Evolutionary conservation across 2,329 filamentous ascomycete genomes (phyloP), one percentile per base, ranked within the genome.

Genomic region (Alternaria triticina): DNA sequence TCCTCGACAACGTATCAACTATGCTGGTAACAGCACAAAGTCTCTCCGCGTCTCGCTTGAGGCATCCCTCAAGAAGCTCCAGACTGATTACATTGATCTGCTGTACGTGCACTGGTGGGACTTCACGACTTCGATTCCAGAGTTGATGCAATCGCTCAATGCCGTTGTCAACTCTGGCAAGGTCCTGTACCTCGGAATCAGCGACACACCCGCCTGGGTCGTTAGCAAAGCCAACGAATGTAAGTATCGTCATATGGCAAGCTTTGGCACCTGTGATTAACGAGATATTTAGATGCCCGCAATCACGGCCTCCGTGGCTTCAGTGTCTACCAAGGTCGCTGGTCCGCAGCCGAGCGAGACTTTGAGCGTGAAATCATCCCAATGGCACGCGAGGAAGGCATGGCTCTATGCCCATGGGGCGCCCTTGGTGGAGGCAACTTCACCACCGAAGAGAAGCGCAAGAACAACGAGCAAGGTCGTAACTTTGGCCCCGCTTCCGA

Each of bases 281-380:
- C n/a, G n/a, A 15, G 15, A 11, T 5, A 25, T 7, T 13, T 43
- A 79, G 81, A 93, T 73, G 92, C 91, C 7, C 86, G 89, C 45
- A 85, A 87, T 66, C 87, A 93, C 66, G 90, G 89, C n/a, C 83
- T 93, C 27, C 87, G 88, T 2, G 89, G 86, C 43, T 94, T 94
- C 80, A 86, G 83, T 36, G 86, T 92, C 28, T 92, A 91, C 77
- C 89, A 91, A 77, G 90, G 90, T 10, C 81, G 80, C 11, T 92
- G 89, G 88, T 86, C 81, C 22, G 83, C 85, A 17, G 83, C 81
- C 1, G 83, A 87, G 51, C 86, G 91, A 23, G 90, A 93, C 75
- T 86, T 91, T 54, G 89, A 91, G 80, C 84, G 88, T 23, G 89
- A 91, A n/a, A 89, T 91, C 69, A 83, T 92, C 36, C 88, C 88